Base-by-base conservation (phyloP, 495 filamentous ascomycete genomes). In the Penicillium ucsense region DNA sequence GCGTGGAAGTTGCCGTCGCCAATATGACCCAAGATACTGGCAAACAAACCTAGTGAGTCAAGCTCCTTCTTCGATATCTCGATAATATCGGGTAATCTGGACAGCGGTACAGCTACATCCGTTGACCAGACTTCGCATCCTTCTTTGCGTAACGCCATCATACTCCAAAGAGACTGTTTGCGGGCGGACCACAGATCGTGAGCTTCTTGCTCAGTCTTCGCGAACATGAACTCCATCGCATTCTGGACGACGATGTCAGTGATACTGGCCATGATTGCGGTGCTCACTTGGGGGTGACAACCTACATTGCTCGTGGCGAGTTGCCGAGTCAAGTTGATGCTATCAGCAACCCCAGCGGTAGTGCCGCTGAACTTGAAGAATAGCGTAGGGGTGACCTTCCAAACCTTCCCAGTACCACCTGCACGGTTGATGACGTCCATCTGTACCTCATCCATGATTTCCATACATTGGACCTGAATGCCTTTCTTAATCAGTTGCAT, bases 361-460 rank as follows among this genome's bases (percentile, higher is more conserved):
- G 88, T 89, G 32, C 90, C 89, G 10, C 80, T 77, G 65, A 95
- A 97, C 60, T 96, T 96, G 77, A 97, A 92, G 69, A 97, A 95
- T 4, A 97, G 68, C 4, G 91, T 95, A 4, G 91, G 90, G 10
- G 43, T 36, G 6, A 45, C 54, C 7, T 27, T 6, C 11, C 79
- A 79, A 50, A 85, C 79, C 87, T 90, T 95, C 6, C 73, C 71
- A 0, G 89, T 95, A 43, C 73, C 77, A 48, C 88, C 87, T 4
- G 83, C 81, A 38, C 73, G 61, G 66, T 97, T 97, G 67, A 97
- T 89, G 51, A 88, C 88, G 49, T 77, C 76, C 91, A 97, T 97
- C 67, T 94, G 88, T 31, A 89, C 84, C 57, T 96, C 90, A 64
- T 97, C 91, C 36, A 96, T 69, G 37, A 97, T 81, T 64, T 97